Evolutionary conservation across 2,329 filamentous ascomycete species (phyloP), one percentile per base, ranked within the genome.

Genomic region (Bertia moriformis): DNA sequence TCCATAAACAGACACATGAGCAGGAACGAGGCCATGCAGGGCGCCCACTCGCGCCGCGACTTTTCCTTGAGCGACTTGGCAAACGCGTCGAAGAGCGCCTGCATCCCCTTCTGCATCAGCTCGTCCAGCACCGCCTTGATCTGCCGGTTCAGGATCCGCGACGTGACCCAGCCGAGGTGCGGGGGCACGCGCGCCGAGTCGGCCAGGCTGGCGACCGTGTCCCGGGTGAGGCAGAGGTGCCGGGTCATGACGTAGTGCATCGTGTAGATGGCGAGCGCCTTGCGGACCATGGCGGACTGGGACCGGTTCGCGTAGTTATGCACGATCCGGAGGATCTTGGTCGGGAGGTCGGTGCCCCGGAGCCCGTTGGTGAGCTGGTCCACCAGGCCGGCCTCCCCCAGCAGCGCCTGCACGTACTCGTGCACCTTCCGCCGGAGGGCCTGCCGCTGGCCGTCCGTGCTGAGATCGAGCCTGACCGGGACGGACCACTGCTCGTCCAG

Each of bases 1-100:
- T 75, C 71, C 69, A 75, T 73, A 49, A 73, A 71, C 27, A 74
- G 57, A 44, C 69, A 73, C 19, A 75, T 59, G 3, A 72, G 63
- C 10, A 74, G 53, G 47, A 75, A 74, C 0, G 71, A 62, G 2
- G 68, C 71, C 14, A 71, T 55, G 48, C 70, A 74, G 2, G 70
- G 68, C 24, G 67, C 69, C 69, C 70, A 75, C 44, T 71, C 66
- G 30, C 54, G 53, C 15, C 66, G 60, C 33, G 62, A 59, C 51
- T 71, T 72, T 14, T 65, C 65, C 51, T 73, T 73, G 32, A 75
- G 62, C 19, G 63, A 63, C 44, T 64, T 63, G 44, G 62, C 59
- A 49, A 75, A 72, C 43, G 59, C 54, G 29, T 70, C 63, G 46
- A 73, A 74, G 14, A 75, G 58, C 36, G 55, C 44, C 43, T 64